A percentile compares a stretch with the other conserved stretches of the same genome.
These are phyloP conservation scores for Przewalskia tangutica DNA, from an alignment of 257 asterid species.

Conservation along the genomic window DNA sequence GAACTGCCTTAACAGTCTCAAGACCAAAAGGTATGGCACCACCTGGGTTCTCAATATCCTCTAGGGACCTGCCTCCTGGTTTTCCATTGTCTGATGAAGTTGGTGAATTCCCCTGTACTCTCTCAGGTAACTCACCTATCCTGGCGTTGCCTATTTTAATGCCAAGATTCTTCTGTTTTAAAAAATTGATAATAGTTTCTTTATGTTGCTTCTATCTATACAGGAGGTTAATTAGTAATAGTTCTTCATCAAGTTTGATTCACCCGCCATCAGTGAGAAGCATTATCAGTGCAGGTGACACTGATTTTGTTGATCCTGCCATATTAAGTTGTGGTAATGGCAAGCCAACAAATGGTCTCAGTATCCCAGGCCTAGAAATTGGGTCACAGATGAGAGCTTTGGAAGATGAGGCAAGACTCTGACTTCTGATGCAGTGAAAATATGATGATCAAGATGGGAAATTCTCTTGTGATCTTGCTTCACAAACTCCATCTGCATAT, in stretches of 20 bases:
- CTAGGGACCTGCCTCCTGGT: slow-evolving; percentile 83
- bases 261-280: slow-evolving; percentile 33
- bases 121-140: slow-evolving; percentile 39
- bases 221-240: slow-evolving; percentile 44
- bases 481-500: slow-evolving; percentile 35
- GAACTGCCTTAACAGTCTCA: slow-evolving; percentile 32
- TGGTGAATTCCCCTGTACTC: slow-evolving; percentile 26
- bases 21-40: slow-evolving; percentile 67
- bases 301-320: slow-evolving; percentile 52
- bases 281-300: slow-evolving; percentile 20
- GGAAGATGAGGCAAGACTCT: slow-evolving; percentile 54
- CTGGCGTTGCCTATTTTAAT: background rate
- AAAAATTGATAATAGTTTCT: background rate
- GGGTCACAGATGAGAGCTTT: slow-evolving; percentile 29
- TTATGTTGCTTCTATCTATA: background rate
- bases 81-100: slow-evolving; percentile 48
- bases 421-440: slow-evolving; percentile 61
- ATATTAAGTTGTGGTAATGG: slow-evolving; percentile 29
- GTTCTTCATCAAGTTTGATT: slow-evolving; percentile 26
- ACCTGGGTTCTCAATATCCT: slow-evolving; percentile 65
- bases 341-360: slow-evolving; percentile 29
- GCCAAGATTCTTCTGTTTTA: background rate
- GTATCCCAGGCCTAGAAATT: slow-evolving; percentile 24
- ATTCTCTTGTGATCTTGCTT: slow-evolving; percentile 29
- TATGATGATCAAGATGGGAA: slow-evolving; percentile 35